Conservation (phyloP, 805 yeast species). For the Wickerhamiella allomyrinae region DNA sequence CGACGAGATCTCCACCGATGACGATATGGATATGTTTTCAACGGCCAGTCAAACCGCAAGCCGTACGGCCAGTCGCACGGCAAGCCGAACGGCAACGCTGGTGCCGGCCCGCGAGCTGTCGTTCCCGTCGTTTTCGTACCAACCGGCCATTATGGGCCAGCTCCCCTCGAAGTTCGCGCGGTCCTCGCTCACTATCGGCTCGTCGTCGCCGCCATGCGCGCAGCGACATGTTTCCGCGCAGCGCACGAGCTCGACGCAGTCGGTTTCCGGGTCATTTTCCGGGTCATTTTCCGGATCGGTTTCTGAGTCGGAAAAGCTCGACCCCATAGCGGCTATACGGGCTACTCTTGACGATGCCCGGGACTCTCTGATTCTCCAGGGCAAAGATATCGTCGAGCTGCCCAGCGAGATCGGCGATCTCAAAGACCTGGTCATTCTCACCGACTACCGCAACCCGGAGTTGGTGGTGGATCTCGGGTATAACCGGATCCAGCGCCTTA, state of each 20-base stretch:
- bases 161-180: not conserved
- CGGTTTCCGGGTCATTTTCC: no score
- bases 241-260: no score
- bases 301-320: no score
- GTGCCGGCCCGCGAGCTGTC: not conserved
- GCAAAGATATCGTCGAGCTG: constrained; percentile 18
- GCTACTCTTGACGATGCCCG: not conserved
- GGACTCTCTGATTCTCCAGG: constrained; percentile 12
- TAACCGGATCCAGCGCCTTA: constrained; percentile 20
- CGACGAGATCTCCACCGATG: not conserved
- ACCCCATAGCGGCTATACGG: not conserved
- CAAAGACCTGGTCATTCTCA: constrained; percentile 17
- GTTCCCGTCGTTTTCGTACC: not conserved
- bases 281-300: no score
- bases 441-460: constrained; percentile 15
- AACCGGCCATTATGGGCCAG: not conserved
- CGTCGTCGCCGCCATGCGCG: not conserved
- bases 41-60: no score
- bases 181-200: not conserved
- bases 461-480: constrained; percentile 21
- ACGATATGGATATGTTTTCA: no score
- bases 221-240: not conserved
- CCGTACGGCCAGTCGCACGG: no score
- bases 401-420: constrained; percentile 27
- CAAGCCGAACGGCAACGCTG: no score